Conservation (phyloP, 78 protist species). For the Speleostelium caveatum region DNA sequence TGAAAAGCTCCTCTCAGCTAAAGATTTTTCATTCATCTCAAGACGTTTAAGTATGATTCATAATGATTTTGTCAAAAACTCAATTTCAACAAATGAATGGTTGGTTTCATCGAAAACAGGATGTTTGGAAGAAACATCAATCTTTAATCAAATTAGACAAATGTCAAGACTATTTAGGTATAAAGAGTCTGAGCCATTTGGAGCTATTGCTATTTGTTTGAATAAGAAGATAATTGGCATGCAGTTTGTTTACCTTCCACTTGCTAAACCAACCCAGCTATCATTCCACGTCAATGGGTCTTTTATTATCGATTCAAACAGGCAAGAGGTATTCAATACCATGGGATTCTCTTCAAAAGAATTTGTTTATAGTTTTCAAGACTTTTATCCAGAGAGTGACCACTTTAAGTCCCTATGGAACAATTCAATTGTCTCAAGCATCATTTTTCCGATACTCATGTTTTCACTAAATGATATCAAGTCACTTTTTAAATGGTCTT, state of each 20-base stretch:
- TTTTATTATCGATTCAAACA: neutral
- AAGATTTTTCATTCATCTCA: too few relatives aligned
- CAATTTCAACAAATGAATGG: neutral
- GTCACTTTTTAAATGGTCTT: too few relatives aligned
- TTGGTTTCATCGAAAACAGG: neutral
- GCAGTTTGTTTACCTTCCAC: conserved; percentile 2
- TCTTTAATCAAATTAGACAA: too few relatives aligned
- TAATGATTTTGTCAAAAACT: neutral
- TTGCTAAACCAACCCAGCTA: conserved; percentile 5
- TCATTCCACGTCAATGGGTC: conserved; percentile 13
- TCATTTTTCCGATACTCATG: neutral
- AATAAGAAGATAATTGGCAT: neutral
- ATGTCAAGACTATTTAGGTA: too few relatives aligned
- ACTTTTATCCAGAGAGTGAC: neutral
- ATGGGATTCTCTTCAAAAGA: neutral
- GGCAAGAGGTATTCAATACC: conserved; percentile 38
- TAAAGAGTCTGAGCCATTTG: neutral
- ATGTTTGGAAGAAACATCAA: too few relatives aligned
- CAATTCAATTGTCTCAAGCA: neutral
- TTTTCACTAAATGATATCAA: neutral
- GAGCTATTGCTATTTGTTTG: conserved; percentile 14
- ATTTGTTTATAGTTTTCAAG: neutral
- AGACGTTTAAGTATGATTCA: too few relatives aligned
- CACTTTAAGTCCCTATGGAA: conserved; percentile 11
- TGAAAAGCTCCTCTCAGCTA: too few relatives aligned